A percentile compares a stretch with the other conserved stretches of the same genome.
Evolutionary conservation across 257 asterid genomes (phyloP).

Genomic region (Plantago ovata): DNA sequence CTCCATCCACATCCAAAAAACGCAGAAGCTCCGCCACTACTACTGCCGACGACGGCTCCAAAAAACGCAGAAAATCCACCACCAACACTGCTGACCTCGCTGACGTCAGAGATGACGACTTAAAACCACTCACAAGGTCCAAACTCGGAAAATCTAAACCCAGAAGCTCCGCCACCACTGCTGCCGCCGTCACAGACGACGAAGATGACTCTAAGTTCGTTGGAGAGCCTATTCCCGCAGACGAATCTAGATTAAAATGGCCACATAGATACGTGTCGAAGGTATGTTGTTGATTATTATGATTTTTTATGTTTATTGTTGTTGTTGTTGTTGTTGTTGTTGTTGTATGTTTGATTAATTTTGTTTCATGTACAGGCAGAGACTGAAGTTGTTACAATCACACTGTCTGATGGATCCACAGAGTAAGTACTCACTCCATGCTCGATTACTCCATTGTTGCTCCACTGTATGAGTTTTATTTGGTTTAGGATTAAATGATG

Average conservation of each 20-base stretch:
- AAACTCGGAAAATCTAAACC: too few species aligned
- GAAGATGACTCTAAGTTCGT: constrained; percentile 3
- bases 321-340: neutral
- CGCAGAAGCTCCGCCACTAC: too few species aligned
- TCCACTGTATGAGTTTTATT: too few species aligned
- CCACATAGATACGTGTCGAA: constrained; percentile 30
- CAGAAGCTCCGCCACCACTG: too few species aligned
- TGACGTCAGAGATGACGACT: too few species aligned
- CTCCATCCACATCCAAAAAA: too few species aligned
- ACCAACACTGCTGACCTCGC: too few species aligned
- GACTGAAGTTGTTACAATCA: neutral
- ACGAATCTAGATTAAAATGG: constrained; percentile 27
- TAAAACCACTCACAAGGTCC: too few species aligned
- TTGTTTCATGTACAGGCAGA: constrained; percentile 9
- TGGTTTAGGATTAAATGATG: neutral
- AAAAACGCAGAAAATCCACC: too few species aligned
- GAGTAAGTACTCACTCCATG: constrained; percentile 20
- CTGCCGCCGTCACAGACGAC: too few species aligned
- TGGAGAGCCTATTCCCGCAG: constrained; percentile 15
- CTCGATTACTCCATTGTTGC: neutral
- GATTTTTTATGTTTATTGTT: neutral
- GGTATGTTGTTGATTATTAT: neutral
- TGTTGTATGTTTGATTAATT: neutral
- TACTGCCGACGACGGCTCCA: too few species aligned
- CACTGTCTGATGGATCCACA: constrained; percentile 28